Base-by-base conservation (phyloP, 306 rosid genomes). In the Lathyrus sativus region DNA sequence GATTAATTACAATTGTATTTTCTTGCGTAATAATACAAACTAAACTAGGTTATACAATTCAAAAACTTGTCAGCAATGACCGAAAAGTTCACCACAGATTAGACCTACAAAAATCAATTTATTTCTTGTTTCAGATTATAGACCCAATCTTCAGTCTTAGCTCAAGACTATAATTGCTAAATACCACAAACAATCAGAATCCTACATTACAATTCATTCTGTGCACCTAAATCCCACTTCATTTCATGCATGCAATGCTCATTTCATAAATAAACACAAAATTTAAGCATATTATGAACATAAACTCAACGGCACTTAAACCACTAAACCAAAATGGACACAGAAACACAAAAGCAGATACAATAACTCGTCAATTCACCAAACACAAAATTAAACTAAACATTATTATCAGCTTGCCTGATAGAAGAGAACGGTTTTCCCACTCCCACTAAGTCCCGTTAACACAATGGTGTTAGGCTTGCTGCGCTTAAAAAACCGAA, bases 351-450 rank as follows among this genome's bases (percentile, higher is more conserved):
- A 51, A 51, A 51, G n/a, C n/a, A n/a, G n/a, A n/a, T n/a, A n/a
- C n/a, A n/a, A n/a, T n/a, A n/a, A n/a, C n/a, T n/a, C n/a, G n/a
- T n/a, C n/a, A n/a, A n/a, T n/a, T n/a, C n/a, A n/a, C n/a, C n/a
- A 11, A 11, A 11, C 14, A 53, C 26, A 19, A 51, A 51, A 51
- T 43, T 41, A 66, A 57, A 54, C 0, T 58, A 22, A 37, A 74
- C 13, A 15, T 9, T 19, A 53, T 53, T 41, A 9, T 9, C 17
- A 29, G 8, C 75, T 84, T 69, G 86, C 96, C 80, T 89, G 96
- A 83, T 86, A 89, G 84, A 86, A 92, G 48, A 92, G 66, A 79
- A 82, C 84, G 17, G 96, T 88, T 78, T 89, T 92, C 49, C 98
- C 96, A 22, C 91, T 78, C 10, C 98, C 98, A 62, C 81, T 79